phyloP scores from a whole-genome alignment of 441 rosid genomes.

The Pelargonium cotyledonis region DNA sequence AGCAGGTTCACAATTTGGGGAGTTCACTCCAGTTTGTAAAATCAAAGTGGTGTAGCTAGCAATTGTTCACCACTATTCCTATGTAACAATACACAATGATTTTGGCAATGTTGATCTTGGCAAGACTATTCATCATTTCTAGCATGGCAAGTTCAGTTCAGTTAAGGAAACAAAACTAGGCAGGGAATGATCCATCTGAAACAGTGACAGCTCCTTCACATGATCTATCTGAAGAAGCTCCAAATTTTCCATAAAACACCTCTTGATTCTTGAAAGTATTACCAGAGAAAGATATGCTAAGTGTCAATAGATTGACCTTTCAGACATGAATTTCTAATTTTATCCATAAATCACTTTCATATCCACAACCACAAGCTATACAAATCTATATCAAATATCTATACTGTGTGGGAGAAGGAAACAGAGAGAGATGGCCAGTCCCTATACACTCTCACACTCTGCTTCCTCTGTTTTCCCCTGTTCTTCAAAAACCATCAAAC shows the following conservation, averaged over 20 bases:
- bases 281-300: no score
- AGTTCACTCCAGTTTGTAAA: not conserved
- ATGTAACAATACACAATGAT: not conserved
- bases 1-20: not conserved
- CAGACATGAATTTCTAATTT: no score
- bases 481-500: slow-evolving; percentile 25
- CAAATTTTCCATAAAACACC: no score
- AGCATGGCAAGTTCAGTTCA: no score
- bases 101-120: not conserved
- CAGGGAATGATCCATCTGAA: no score
- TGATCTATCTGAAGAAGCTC: no score
- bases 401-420: slow-evolving; percentile 4
- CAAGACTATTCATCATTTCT: no score
- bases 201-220: no score
- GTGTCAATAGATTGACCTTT: no score
- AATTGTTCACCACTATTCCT: not conserved
- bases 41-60: not conserved
- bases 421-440: slow-evolving; percentile 23
- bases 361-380: slow-evolving; percentile 1
- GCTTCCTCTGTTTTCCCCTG: slow-evolving; percentile 22
- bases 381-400: slow-evolving; percentile 1
- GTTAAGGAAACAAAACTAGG: no score
- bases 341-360: no score
- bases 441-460: slow-evolving; percentile 12
- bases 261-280: no score